Base-by-base conservation (phyloP, 306 rosid genomes). In the Clitoria ternatea region DNA sequence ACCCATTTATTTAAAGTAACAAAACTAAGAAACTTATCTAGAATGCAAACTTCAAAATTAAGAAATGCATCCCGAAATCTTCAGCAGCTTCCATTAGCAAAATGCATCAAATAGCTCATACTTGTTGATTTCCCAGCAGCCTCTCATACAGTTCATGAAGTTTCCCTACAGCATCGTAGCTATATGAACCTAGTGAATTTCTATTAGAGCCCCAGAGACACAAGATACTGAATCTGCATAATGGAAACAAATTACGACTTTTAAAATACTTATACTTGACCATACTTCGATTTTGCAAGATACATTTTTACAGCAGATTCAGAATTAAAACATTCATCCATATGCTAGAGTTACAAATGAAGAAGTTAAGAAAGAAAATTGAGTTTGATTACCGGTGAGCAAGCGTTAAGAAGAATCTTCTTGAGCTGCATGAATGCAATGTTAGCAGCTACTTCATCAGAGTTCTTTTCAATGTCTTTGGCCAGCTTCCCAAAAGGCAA, bases 401-500 rank as follows among this genome's bases (percentile, higher is more conserved):
- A 83, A 61, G 99, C 97, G 65, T 91, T 91, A 0, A 97, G 99
- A 77, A 95, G 96, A 64, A 95, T 95, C 80, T 80, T 91, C 81
- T 87, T 77, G 57, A 95, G 99, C 69, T 95, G 96, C 37, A 27
- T 37, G 60, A 70, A 86, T 61, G 99, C 99, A 39, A 91, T 89
- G 77, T 83, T 70, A 48, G 95, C 96, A 83, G 99, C 96, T 40
- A 84, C 95, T 89, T 95, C 99, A 86, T 95, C 97, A 81, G 99
- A 89, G 97, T 89, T 85, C 80, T 95, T 95, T 81, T 91, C 96
- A 14, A 91, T 82, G 96, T 95, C 96, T 86, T 77, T 88, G 66
- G 99, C 99, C n/a, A 95, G 90, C 88, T 75, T 86, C 77, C 99
- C 99, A 32, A 97, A 96, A 59, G 99, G 97, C 99, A 95, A 91